Evolutionary conservation across 257 asterid species (phyloP), one percentile per base, ranked within the genome.

Genomic region (Haberlea rhodopensis): DNA sequence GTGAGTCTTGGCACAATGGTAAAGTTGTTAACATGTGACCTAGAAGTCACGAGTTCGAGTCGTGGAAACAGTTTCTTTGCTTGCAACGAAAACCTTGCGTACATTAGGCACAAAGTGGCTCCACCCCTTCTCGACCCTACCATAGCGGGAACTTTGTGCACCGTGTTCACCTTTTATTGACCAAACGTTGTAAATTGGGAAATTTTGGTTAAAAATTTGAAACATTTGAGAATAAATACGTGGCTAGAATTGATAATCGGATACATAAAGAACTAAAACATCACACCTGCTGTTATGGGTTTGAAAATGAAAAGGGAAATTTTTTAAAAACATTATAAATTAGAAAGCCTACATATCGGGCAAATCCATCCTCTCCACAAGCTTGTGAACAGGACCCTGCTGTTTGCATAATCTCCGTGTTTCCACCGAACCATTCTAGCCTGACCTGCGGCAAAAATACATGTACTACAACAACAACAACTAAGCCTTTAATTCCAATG

Each of bases 281-380:
- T 11, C 18, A 11, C 48, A 0, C 3, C 18, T 11, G 13, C 18
- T 37, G 16, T 13, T 4, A 40, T 13, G 18, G 5, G 5, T 11
- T 40, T 40, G 48, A n/a, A 13, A 40, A 40, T 11, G n/a, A 40
- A 40, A 11, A 52, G 18, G 53, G 59, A 55, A 62, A 18, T 25
- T 19, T 51, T 22, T 53, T 8, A 49, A 21, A 45, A 70, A 37
- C 20, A 37, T 29, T 26, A 57, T n/a, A 26, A 10, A 22, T 67
- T 19, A 61, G 63, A n/a, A 70, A 66, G 73, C 85, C 56, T 79
- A 90, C 97, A 37, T 74, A 95, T 63, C 79, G 89, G 74, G 87
- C 83, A 73, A 77, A 79, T 49, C 89, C 95, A 78, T 90, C 97
- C 75, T 87, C 97, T 25, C 90, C 95, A 3, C 97, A 69, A 87